Conservation (phyloP, 352 stramenopile genomes). For the Globisporangium cederbergense region DNA sequence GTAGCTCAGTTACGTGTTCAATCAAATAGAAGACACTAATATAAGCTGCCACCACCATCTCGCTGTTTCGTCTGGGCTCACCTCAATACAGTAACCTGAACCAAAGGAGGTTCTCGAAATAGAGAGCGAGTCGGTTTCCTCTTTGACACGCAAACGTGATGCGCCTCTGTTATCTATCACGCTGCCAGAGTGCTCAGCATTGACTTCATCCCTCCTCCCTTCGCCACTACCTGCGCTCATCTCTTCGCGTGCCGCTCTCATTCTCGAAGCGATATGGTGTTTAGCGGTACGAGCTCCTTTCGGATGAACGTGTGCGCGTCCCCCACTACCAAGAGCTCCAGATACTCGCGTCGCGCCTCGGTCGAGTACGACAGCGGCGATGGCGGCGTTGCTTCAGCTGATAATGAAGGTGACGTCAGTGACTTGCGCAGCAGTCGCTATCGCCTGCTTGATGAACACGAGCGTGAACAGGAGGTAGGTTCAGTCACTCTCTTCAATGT, state of each 20-base stretch:
- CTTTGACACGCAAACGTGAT: not conserved
- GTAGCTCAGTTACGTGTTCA: too few species aligned
- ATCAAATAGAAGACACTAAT: too few species aligned
- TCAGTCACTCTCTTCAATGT: not conserved
- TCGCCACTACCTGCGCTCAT: not conserved
- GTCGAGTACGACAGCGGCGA: not conserved
- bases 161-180: not conserved
- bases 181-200: not conserved
- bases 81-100: too few species aligned
- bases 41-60: too few species aligned
- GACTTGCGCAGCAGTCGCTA: constrained; percentile 29
- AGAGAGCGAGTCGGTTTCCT: not conserved
- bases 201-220: not conserved
- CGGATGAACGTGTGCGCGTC: constrained; percentile 9
- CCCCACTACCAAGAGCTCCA: not conserved
- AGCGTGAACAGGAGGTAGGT: constrained; percentile 32
- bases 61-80: too few species aligned
- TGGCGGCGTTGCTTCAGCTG: not conserved
- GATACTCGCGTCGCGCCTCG: not conserved
- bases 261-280: constrained; percentile 1
- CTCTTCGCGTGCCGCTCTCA: not conserved
- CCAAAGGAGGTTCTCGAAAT: not conserved
- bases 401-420: not conserved
- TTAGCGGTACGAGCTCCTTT: constrained; percentile 9
- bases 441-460: constrained; percentile 32